Evolutionary conservation across 2,329 filamentous ascomycete species (phyloP), one percentile per base, ranked within the genome.

Genomic region (Alternaria alternata): DNA sequence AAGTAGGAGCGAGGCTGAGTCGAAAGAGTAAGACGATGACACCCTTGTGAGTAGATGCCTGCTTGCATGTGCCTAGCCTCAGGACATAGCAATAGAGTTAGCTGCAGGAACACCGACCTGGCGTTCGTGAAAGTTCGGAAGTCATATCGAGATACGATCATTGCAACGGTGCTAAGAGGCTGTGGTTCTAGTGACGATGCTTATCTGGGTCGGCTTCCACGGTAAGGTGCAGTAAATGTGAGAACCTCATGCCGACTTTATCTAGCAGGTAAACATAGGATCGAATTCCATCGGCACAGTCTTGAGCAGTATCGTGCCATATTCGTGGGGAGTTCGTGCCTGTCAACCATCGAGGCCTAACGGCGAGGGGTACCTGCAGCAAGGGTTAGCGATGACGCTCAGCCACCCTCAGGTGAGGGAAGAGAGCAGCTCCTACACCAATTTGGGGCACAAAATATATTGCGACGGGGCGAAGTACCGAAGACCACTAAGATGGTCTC

Each of bases 401-500:
- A 38, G 47, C 32, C 32, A 39, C 34, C 48, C 26, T 30, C 32
- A 51, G 20, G 16, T 51, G 22, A 34, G 28, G 7, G 2, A 32
- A 18, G 20, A n/a, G 20, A 38, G 34, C 32, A 38, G 4, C 34
- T 1, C 16, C 14, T 4, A 39, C 34, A 39, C 22, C 34, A 2
- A 18, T 9, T 39, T 39, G 34, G 32, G 32, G 16, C 12, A 51
- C 34, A 20, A 12, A 16, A 44, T 64, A 64, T 30, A 59, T 60
- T 26, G 57, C 51, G 24, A 51, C 18, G 22, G 22, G 48, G 48
- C 48, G 48, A 32, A 28, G 48, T 20, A 18, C 24, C 11, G n/a
- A 1, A 51, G 34, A 36, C 22, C 22, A 20, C 39, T 24, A 14
- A 12, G 22, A 28, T 7, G 39, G 18, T 16, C 11, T 51, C 18